phyloP scores from a whole-genome alignment of 768 basidiomycete genomes.

The Scleroderma bovista region DNA sequence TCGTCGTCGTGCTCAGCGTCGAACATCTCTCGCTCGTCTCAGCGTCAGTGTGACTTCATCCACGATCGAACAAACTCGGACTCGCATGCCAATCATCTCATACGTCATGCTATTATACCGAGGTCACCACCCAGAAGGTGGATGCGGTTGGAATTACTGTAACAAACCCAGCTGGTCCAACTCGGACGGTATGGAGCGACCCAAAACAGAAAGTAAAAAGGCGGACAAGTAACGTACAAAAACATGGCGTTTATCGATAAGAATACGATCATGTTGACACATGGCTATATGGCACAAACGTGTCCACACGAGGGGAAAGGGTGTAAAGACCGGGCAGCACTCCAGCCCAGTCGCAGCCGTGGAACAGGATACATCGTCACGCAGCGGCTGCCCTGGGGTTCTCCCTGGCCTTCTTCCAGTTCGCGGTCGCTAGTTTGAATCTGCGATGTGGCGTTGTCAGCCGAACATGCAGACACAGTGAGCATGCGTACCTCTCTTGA shows the following conservation, averaged over 20 bases:
- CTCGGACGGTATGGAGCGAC: conserved; percentile 4
- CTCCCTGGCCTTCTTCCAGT: conserved; percentile 74
- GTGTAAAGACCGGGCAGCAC: conserved; percentile 1
- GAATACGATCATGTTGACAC: conserved; percentile 17
- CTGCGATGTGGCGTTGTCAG: conserved; percentile 28
- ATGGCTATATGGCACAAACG: conserved; percentile 16
- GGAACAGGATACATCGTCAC: too few species aligned
- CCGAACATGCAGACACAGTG: not conserved
- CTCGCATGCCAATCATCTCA: too few species aligned
- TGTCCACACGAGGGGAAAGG: conserved; percentile 8
- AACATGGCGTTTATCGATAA: conserved; percentile 29
- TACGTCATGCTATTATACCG: not conserved
- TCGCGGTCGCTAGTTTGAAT: conserved; percentile 68
- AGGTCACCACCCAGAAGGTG: conserved; percentile 9
- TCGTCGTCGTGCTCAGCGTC: too few species aligned
- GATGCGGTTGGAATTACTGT: conserved; percentile 5
- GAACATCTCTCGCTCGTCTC: too few species aligned
- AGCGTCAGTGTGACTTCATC: too few species aligned
- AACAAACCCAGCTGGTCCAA: conserved; percentile 5
- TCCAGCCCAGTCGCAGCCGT: not conserved
- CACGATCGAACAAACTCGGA: too few species aligned
- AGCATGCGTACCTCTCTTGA: conserved; percentile 56
- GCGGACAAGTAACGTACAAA: conserved; percentile 13
- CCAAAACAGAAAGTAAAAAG: conserved; percentile 7
- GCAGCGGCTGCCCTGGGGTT: conserved; percentile 42